Evolutionary conservation across 208 protist genomes (phyloP), one percentile per base, ranked within the genome.

Genomic region (Phytomonas francai): DNA sequence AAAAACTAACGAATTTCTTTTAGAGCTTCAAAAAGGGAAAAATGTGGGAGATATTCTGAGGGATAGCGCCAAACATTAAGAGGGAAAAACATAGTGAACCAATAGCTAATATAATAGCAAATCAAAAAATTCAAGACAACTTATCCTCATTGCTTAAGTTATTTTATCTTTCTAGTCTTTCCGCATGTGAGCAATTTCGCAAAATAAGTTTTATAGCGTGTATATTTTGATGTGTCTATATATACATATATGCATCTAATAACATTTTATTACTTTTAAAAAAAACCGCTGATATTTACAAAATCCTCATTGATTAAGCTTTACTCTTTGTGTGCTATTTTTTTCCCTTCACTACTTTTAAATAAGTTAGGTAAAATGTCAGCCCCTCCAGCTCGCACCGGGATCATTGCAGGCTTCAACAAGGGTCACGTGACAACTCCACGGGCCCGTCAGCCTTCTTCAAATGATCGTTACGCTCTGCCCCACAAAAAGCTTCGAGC

Each of bases 31-130:
- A 19, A 32, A 32, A 27, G 76, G 76, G 9, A 49, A 58, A 34
- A 34, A 49, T 49, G 76, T 80, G 28, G 71, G 51, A 22, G 51
- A 29, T 25, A 74, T 74, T 68, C 22, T 80, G 25, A 72, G 58
- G 34, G 14, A 36, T 39, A 73, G 51, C 51, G 19, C 31, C 16
- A 57, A 57, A 51, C 16, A 36, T 45, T 27, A 5, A 36, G 34
- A 51, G 32, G 30, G 28, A 30, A 45, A 33, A 42, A 54, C 29
- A 67, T 27, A 39, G 14, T 28, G 19, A 63, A 63, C 63, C n/a
- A 25, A 36, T 19, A 61, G 62, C 59, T 30, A 54, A 65, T n/a
- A 59, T 19, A 4, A 69, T 30, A 3, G 11, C 16, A 11, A 33
- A 29, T 22, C 2, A 19, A 65, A 6, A n/a, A 27, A 36, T 22